Evolutionary conservation across 2,329 filamentous ascomycete genomes (phyloP).

Genomic region (Chaetomium globosum): DNA sequence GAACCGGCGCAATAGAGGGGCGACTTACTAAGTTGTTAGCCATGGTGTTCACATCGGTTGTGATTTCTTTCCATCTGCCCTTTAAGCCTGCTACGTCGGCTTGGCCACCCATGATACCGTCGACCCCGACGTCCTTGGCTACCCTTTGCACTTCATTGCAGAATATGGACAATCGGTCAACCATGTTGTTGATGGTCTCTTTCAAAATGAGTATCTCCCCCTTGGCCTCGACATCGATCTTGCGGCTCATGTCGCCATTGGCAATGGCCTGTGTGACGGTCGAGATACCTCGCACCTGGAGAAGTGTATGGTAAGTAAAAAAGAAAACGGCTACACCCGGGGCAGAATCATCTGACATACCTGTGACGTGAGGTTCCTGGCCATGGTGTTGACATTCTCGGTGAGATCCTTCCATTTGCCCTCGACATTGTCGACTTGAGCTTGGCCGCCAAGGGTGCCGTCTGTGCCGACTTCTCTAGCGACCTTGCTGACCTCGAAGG

Average conservation of each 20-base stretch:
- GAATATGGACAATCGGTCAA: conserved; percentile 91
- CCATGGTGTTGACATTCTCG: conserved; percentile 81
- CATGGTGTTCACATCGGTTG: conserved; percentile 95
- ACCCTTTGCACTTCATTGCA: conserved; percentile 95
- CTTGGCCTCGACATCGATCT: conserved; percentile 92
- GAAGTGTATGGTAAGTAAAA: conserved; percentile 1
- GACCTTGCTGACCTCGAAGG: conserved; percentile 93
- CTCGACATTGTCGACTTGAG: conserved; percentile 90
- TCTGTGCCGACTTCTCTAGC: conserved; percentile 96
- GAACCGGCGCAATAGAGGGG: background rate
- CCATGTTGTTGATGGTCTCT: conserved; percentile 99
- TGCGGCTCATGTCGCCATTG: conserved; percentile 92
- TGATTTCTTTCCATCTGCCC: conserved; percentile 97
- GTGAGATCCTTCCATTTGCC: conserved; percentile 98
- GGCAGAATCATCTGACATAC: conserved; percentile 39
- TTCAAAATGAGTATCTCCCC: conserved; percentile 93
- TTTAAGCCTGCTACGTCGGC: conserved; percentile 91
- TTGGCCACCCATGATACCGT: conserved; percentile 97
- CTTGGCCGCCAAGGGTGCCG: conserved; percentile 89
- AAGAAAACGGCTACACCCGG: background rate
- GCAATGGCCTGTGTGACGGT: conserved; percentile 94
- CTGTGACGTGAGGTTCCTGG: conserved; percentile 68
- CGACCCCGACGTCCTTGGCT: conserved; percentile 93
- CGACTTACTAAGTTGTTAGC: conserved; percentile 62
- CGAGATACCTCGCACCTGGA: conserved; percentile 83